These are phyloP conservation scores for Asterophora parasitica DNA, from an alignment of 768 basidiomycete species.

Conservation along the genomic window DNA sequence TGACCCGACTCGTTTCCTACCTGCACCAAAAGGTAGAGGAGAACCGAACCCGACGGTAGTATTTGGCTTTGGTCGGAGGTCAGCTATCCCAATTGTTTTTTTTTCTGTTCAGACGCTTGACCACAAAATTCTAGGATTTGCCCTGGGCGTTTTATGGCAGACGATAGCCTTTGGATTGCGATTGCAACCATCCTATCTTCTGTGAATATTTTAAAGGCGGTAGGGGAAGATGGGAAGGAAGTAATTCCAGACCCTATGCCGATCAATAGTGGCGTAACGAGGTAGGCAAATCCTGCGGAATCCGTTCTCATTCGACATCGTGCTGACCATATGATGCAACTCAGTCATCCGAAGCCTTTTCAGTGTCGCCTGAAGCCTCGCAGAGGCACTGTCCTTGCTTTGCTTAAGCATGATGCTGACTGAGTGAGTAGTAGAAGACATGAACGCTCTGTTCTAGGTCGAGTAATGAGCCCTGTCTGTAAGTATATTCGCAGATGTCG, in stretches of 20 bases:
- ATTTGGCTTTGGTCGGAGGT: conserved; percentile 35
- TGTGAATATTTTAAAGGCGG: conserved; percentile 21
- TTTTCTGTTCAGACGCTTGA: neutral
- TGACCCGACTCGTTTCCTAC: conserved; percentile 23
- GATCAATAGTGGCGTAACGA: no score
- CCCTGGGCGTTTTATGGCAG: conserved; percentile 25
- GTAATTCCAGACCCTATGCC: conserved; percentile 7
- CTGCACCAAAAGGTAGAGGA: conserved; percentile 15
- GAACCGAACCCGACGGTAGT: conserved; percentile 17
- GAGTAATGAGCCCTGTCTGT: no score
- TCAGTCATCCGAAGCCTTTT: no score
- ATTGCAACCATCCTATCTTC: conserved; percentile 25
- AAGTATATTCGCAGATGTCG: no score
- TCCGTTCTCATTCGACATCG: no score
- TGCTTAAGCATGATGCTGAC: no score
- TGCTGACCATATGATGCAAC: no score
- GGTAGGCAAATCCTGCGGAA: no score
- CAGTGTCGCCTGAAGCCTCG: no score
- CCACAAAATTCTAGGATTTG: conserved; percentile 11
- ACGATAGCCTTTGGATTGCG: conserved; percentile 18
- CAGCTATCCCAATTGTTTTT: neutral
- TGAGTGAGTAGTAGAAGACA: no score
- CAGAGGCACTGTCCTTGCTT: no score
- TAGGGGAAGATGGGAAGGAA: conserved; percentile 23
- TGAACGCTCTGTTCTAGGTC: no score